A percentile compares a stretch with the other conserved stretches of the same genome.
These are phyloP conservation scores for Coemansia asiatica DNA, from an alignment of 192 early-diverging fungal genomes.

Conservation along the genomic window DNA sequence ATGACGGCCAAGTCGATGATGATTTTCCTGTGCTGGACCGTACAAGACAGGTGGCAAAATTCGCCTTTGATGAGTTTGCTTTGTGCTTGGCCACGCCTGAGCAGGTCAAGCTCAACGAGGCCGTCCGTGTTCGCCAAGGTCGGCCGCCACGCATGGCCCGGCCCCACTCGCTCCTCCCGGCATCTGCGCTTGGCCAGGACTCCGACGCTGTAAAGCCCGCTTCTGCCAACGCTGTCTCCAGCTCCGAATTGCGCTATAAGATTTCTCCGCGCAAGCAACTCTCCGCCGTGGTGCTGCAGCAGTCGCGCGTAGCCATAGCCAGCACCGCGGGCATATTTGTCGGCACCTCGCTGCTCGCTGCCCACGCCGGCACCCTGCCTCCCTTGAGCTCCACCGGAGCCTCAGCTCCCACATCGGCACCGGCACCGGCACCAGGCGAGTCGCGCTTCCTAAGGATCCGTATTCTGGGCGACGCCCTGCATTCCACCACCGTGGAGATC, in stretches of 20 bases:
- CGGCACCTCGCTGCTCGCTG: slow-evolving; percentile 19
- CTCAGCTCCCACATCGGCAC: not conserved
- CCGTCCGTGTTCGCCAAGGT: slow-evolving; percentile 47
- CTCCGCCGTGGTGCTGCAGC: slow-evolving; percentile 34
- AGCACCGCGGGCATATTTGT: slow-evolving; percentile 44
- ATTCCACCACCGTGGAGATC: slow-evolving; percentile 86
- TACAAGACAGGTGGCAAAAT: slow-evolving; percentile 77
- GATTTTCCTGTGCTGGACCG: slow-evolving; percentile 95
- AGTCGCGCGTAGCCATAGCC: slow-evolving; percentile 35
- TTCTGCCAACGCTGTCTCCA: too few relatives aligned
- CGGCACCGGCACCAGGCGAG: slow-evolving; percentile 8
- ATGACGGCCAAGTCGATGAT: slow-evolving; percentile 95
- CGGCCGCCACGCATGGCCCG: slow-evolving; percentile 38
- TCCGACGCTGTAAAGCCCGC: too few relatives aligned
- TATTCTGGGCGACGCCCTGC: slow-evolving; percentile 66
- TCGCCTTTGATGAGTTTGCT: slow-evolving; percentile 90
- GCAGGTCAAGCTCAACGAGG: slow-evolving; percentile 63
- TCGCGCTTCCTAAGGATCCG: slow-evolving; percentile 32
- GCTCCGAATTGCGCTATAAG: slow-evolving; percentile 10
- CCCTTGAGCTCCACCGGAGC: not conserved
- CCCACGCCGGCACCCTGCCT: slow-evolving; percentile 6
- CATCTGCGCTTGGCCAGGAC: too few relatives aligned
- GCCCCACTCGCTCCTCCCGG: slow-evolving; percentile 23
- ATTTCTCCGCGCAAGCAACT: slow-evolving; percentile 19
- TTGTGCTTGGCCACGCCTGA: slow-evolving; percentile 75